phyloP scores from a whole-genome alignment of 306 rosid species.

The Vigna mungo region DNA sequence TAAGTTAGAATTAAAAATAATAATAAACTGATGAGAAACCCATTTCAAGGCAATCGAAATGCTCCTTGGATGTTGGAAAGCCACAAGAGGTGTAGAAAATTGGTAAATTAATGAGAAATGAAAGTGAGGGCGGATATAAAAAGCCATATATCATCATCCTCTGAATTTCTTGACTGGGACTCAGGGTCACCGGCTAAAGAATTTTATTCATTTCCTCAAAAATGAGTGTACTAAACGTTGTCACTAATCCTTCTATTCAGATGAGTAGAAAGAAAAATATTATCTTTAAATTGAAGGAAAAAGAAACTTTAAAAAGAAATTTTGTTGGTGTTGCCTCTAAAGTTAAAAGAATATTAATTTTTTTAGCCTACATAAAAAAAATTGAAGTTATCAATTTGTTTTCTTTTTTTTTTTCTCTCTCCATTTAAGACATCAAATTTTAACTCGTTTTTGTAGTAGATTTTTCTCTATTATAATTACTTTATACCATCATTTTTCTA shows the following conservation, averaged over 20 bases:
- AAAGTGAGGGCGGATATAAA: slow-evolving; percentile 13
- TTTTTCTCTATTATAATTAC: background rate
- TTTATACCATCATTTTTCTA: background rate
- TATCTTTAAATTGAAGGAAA: background rate
- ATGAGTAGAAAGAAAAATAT: background rate
- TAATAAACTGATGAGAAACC: background rate
- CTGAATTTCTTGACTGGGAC: slow-evolving; percentile 27
- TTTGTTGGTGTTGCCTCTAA: no score
- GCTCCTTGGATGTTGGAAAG: background rate
- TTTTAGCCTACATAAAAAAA: background rate
- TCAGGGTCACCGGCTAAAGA: background rate
- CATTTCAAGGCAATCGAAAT: background rate
- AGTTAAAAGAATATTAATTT: background rate
- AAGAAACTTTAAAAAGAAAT: background rate
- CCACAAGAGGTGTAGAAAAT: background rate
- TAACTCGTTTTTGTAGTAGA: background rate
- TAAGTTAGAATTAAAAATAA: background rate
- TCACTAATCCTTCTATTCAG: background rate
- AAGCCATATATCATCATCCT: slow-evolving; percentile 28
- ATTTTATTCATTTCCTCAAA: slow-evolving; percentile 12
- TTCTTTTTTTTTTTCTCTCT: background rate
- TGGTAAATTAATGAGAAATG: background rate
- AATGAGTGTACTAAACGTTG: background rate
- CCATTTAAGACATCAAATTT: background rate
- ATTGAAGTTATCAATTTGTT: background rate